These are phyloP conservation scores for Triticum turgidum DNA, from an alignment of 176 grass and related monocot genomes.

Conservation along the genomic window DNA sequence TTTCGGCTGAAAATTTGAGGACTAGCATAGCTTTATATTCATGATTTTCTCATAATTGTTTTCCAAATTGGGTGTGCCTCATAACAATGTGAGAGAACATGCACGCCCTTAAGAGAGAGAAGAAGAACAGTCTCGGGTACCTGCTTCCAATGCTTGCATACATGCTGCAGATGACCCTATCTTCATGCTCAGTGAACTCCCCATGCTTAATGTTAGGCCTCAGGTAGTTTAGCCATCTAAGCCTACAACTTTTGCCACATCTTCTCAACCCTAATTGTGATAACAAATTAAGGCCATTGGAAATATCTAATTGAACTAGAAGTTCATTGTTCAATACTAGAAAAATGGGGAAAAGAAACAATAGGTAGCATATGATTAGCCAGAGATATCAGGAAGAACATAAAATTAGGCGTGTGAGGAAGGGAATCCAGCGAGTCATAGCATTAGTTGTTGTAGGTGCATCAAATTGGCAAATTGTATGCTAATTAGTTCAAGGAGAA, in stretches of 20 bases:
- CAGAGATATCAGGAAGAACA: background rate
- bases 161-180: conserved; percentile 80
- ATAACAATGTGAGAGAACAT: background rate
- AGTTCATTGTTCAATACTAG: background rate
- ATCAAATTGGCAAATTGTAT: conserved; percentile 15
- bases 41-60: background rate
- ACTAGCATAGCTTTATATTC: background rate
- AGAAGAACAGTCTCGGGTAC: conserved; percentile 12
- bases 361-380: background rate
- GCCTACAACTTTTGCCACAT: conserved; percentile 95
- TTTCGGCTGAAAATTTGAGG: background rate
- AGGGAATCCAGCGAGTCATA: background rate
- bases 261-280: conserved; percentile 63
- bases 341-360: background rate
- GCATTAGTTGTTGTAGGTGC: background rate
- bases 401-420: background rate
- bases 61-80: background rate
- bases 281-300: background rate
- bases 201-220: conserved; percentile 96
- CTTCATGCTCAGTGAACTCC: conserved; percentile 84
- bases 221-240: conserved; percentile 96
- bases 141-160: conserved; percentile 90
- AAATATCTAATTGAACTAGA: background rate
- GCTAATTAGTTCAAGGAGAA: background rate
- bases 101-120: background rate